Evolutionary conservation across 1,284 basidiomycete species (phyloP), one percentile per base, ranked within the genome.

Genomic region (Ceratobasidium sp.): DNA sequence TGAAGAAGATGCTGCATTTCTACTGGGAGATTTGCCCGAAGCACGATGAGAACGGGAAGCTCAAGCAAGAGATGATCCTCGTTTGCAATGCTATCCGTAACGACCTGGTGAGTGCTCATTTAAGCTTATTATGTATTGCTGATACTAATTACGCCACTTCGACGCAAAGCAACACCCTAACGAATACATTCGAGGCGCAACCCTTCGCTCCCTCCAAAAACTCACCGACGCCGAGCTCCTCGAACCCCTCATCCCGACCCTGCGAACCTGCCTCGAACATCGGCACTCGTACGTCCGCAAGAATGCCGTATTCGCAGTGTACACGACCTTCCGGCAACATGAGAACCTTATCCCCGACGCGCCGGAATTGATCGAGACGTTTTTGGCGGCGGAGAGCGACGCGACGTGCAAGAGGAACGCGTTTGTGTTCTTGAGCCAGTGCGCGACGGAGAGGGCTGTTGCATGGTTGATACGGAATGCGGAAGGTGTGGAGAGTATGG

Each of bases 1-100:
- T 99, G 80, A 99, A 99, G 88, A 99, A 99, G 86, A 85, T 98
- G 79, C 86, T 98, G 47, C 96, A 98, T 83, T 98, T 98, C 82
- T 99, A 99, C 83, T 99, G 96, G 97, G 98, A 99, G 84, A 94
- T 99, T 38, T 98, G 96, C 83, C 97, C 98, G 30, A 98, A 99
- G 83, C 92, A 98, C 77, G 98, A 99, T 78, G 96, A 98, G 76
- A 90, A 89, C 76, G 98, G 98, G 72, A 98, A 98, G 84, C 84
- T 99, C 78, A 98, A 98, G 87, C 98, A 99, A 83, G 98, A 99
- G 85, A 99, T 99, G 98, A 99, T 99, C 79, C 88, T 99, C 58
- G 97, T 99, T 79, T 96, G 95, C 79, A 98, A 98, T 80, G 96
- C 96, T 61, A 95, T 98, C 81, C 93, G 96, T 76, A 98, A 98